Conservation (phyloP, 1,139 yeast genomes). For the Lodderomyces jiufengensis region DNA sequence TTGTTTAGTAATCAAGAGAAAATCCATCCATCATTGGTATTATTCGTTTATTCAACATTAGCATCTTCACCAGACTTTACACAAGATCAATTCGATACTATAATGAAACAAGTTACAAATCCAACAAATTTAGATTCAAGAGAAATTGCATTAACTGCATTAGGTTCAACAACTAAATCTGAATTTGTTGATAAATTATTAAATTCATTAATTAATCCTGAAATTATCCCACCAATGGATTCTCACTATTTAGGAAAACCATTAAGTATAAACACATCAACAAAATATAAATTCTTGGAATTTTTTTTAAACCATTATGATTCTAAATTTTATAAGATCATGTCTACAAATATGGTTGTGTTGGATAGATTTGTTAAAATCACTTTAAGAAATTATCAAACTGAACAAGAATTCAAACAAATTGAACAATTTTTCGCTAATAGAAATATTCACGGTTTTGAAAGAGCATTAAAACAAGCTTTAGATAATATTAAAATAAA, state of each 20-base stretch:
- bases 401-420: constrained; percentile 31
- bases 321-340: constrained; percentile 37
- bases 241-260: constrained; percentile 55
- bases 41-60: constrained; percentile 49
- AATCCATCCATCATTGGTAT: constrained; percentile 48
- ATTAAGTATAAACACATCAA: constrained; percentile 31
- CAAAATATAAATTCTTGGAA: constrained; percentile 52
- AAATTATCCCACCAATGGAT: constrained; percentile 65
- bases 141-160: constrained; percentile 59
- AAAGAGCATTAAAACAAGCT: constrained; percentile 54
- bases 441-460: constrained; percentile 59
- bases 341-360: constrained; percentile 57
- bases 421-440: constrained; percentile 49
- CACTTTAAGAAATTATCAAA: constrained; percentile 47
- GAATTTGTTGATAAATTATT: constrained; percentile 37
- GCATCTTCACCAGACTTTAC: constrained; percentile 40
- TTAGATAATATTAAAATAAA: constrained; percentile 51
- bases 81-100: constrained; percentile 42
- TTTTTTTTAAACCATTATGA: constrained; percentile 55
- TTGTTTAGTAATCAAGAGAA: constrained; percentile 38
- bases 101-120: constrained; percentile 47
- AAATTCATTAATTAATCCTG: constrained; percentile 35
- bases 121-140: constrained; percentile 65
- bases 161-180: constrained; percentile 52
- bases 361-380: constrained; percentile 61